Evolutionary conservation across 495 filamentous ascomycete species (phyloP).

Genomic region (Podospora pseudoanserina): DNA sequence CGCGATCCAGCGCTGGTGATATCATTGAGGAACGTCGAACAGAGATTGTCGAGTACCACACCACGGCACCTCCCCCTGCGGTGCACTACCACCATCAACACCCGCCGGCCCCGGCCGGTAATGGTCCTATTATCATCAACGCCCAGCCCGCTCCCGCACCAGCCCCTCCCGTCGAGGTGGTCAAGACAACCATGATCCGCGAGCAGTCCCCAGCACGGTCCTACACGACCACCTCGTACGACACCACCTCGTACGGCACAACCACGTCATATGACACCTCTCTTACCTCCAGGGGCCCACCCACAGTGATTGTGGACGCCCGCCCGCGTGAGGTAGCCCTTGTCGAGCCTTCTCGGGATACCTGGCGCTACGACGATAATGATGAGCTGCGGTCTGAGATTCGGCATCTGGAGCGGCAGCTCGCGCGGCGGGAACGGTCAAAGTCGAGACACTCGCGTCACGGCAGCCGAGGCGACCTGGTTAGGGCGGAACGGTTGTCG

Average conservation of each 20-base stretch:
- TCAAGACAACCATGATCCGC: constrained; percentile 37
- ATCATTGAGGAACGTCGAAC: constrained; percentile 38
- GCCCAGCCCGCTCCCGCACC: constrained; percentile 42
- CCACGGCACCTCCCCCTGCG: constrained; percentile 8
- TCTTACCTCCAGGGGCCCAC: constrained; percentile 26
- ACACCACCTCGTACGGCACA: constrained; percentile 10
- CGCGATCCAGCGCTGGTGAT: constrained; percentile 36
- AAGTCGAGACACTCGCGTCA: constrained; percentile 20
- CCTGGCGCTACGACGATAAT: constrained; percentile 9
- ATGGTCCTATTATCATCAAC: constrained; percentile 37
- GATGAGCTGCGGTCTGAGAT: constrained; percentile 44
- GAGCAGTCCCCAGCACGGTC: constrained; percentile 39
- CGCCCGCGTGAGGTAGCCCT: constrained; percentile 39
- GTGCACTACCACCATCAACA: constrained; percentile 15
- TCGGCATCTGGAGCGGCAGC: constrained; percentile 34
- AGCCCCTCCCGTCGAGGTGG: constrained; percentile 35
- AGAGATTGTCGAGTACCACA: constrained; percentile 30
- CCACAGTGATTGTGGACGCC: constrained; percentile 34
- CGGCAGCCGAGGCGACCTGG: constrained; percentile 36
- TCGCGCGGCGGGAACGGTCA: constrained; percentile 18
- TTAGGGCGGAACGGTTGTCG: constrained; percentile 45
- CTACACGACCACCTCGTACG: constrained; percentile 30
- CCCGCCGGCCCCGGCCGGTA: constrained; percentile 25
- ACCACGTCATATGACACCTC: constrained; percentile 21
- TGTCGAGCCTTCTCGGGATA: neutral